A percentile compares a stretch with the other conserved stretches of the same genome.
Evolutionary conservation across 2,329 filamentous ascomycete genomes (phyloP).

Genomic region (Tolypocladium paradoxum): DNA sequence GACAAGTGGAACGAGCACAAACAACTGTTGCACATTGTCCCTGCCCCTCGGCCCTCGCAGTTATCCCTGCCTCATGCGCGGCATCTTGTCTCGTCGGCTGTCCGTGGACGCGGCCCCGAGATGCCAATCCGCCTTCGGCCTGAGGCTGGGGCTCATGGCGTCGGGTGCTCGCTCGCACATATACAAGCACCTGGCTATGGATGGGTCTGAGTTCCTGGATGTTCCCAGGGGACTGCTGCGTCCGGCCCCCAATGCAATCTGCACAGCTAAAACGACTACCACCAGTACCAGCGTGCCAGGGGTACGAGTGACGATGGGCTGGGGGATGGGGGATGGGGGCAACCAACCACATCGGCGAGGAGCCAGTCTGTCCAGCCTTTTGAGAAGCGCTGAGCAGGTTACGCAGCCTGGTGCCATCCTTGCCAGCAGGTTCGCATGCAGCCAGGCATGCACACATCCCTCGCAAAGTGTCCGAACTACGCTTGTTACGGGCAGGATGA

Average conservation of each 20-base stretch:
- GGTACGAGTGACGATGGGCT: not conserved
- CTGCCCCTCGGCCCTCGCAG: not conserved
- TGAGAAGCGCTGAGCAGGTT: slow-evolving; percentile 6
- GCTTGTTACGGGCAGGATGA: slow-evolving; percentile 4
- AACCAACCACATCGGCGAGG: slow-evolving; percentile 1
- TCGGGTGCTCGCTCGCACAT: not conserved
- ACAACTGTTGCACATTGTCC: not conserved
- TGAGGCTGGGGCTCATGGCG: slow-evolving; percentile 1
- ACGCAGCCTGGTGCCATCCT: slow-evolving; percentile 8
- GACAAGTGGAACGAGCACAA: slow-evolving; percentile 3
- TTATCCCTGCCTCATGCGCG: slow-evolving; percentile 1
- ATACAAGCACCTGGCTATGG: too few relatives aligned
- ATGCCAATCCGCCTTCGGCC: slow-evolving; percentile 1
- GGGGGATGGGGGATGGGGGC: slow-evolving; percentile 2
- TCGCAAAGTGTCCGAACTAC: slow-evolving; percentile 6
- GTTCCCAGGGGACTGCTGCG: not conserved
- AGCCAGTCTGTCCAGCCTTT: slow-evolving; percentile 4
- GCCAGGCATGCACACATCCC: slow-evolving; percentile 5
- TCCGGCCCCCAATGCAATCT: not conserved
- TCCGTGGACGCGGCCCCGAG: not conserved
- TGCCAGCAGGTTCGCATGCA: slow-evolving; percentile 7
- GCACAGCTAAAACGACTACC: not conserved
- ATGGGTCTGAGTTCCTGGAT: not conserved
- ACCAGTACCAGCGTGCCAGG: not conserved
- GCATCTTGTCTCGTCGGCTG: slow-evolving; percentile 1